Conservation (phyloP, 225 moss, liverwort and hornwort genomes). For the Neckera pumila region DNA sequence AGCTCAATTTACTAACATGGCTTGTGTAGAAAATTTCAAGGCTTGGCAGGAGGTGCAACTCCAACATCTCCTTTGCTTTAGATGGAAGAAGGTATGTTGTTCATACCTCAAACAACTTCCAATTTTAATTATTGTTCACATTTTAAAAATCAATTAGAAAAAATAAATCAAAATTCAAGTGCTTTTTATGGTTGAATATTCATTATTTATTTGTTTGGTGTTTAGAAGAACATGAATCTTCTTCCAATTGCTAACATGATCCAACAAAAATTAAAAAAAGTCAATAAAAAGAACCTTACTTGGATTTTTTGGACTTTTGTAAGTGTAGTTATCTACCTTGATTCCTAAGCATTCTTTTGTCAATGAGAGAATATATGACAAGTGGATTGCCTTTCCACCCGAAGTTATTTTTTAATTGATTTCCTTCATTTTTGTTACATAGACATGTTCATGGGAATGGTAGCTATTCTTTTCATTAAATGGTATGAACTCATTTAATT, state of each 20-base stretch:
- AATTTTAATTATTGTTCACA: not conserved
- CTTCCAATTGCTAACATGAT: not conserved
- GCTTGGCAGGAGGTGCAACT: not conserved
- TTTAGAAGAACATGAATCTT: not conserved
- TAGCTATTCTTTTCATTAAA: not conserved
- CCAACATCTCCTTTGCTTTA: fast-evolving
- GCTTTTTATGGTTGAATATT: not conserved
- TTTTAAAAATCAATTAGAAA: not conserved
- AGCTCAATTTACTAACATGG: not conserved
- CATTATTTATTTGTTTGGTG: not conserved
- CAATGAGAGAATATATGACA: not conserved
- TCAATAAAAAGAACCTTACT: not conserved
- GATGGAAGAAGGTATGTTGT: not conserved
- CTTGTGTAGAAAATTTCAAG: not conserved
- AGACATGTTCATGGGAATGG: not conserved
- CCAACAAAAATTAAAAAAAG: not conserved
- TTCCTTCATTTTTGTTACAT: fast-evolving
- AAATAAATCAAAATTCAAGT: fast-evolving
- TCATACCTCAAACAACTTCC: not conserved
- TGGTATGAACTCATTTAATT: not conserved
- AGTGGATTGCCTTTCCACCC: not conserved
- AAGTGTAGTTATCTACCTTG: not conserved
- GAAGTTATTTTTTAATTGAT: not conserved
- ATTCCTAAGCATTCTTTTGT: not conserved
- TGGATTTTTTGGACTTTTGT: not conserved